Base-by-base conservation (phyloP, 192 early-diverging fungal species). In the Rhizoclosmatium globosum region DNA sequence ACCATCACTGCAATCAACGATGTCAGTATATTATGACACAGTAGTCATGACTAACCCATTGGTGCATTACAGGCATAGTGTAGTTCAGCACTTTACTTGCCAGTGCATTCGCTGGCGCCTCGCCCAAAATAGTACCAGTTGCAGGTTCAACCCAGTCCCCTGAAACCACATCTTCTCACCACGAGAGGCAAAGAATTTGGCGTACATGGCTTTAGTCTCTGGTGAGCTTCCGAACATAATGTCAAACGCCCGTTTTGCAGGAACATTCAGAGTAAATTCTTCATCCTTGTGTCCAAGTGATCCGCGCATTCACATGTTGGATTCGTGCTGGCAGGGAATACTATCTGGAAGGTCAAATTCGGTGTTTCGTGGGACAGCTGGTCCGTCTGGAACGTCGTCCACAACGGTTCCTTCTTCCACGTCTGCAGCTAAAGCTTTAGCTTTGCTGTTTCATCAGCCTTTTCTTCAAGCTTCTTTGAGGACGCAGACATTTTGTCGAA, bases 1-100 rank as follows among this genome's bases (percentile, higher is more conserved):
- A 90, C 76, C 79, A 92, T 94, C 38, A 93, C 91, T 90, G 60
- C 9, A 53, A 53, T 53, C 50, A 53, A 53, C 9, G 50, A 31
- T 31, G 31, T 31, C 31, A 31, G 31, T 56, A 15, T 9, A 15
- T 56, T 56, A 15, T 56, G 53, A 56, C 9, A 56, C 19, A 56
- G 9, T n/a, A 56, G 0, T 31, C 9, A 56, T n/a, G 1, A 56
- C 53, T n/a, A 79, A 91, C 89, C 84, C 87, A 93, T 91, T 9
- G 93, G 90, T 67, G 92, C 91, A 57, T 88, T 93, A 94, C 87
- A 0, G 91, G 89, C 89, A 94, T 92, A 38, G 86, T 86, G 65
- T 86, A 93, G 39, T 86, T 91, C 2, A 91, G 68, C 3, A 81
- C 82, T 47, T 92, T 83, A 13, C 56, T 68, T 6, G 69, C 56